Conservation (phyloP, 1,139 yeast genomes). For the Pichia terricola region DNA sequence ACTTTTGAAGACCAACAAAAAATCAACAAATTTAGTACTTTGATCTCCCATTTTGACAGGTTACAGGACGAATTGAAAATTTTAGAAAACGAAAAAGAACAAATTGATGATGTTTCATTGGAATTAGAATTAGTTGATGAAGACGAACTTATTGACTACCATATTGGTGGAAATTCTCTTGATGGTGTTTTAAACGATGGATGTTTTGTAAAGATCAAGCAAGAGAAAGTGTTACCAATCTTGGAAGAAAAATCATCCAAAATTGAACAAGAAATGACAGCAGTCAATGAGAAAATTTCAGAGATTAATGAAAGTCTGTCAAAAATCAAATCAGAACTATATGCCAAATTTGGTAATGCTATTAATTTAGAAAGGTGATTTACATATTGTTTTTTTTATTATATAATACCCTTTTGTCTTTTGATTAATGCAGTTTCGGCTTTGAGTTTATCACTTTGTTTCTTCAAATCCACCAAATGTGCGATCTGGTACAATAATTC, state of each 20-base stretch:
- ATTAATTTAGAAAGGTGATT: conserved; percentile 67
- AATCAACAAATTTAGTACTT: conserved; percentile 80
- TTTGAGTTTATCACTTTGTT: conserved; percentile 78
- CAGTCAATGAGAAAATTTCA: conserved; percentile 38
- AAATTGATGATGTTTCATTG: conserved; percentile 73
- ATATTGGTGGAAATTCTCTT: conserved; percentile 45
- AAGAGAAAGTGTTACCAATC: conserved; percentile 52
- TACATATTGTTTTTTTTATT: neutral
- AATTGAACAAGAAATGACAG: conserved; percentile 41
- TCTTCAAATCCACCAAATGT: conserved; percentile 72
- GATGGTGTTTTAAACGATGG: conserved; percentile 5
- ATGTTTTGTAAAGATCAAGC: conserved; percentile 57
- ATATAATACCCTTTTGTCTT: conserved; percentile 22
- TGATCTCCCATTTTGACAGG: conserved; percentile 60
- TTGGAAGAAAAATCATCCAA: conserved; percentile 52
- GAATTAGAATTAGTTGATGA: conserved; percentile 85
- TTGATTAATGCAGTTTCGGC: conserved; percentile 63
- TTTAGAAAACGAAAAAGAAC: conserved; percentile 67
- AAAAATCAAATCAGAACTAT: conserved; percentile 59
- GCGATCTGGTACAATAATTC: conserved; percentile 64
- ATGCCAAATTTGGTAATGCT: conserved; percentile 83
- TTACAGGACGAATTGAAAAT: conserved; percentile 40
- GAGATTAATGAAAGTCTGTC: conserved; percentile 42
- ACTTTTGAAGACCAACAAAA: conserved; percentile 82
- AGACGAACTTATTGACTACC: conserved; percentile 54